A percentile compares a stretch with the other conserved stretches of the same genome.
Evolutionary conservation across 345 rosid species (phyloP).

Genomic region (Lenwebbia sp.): DNA sequence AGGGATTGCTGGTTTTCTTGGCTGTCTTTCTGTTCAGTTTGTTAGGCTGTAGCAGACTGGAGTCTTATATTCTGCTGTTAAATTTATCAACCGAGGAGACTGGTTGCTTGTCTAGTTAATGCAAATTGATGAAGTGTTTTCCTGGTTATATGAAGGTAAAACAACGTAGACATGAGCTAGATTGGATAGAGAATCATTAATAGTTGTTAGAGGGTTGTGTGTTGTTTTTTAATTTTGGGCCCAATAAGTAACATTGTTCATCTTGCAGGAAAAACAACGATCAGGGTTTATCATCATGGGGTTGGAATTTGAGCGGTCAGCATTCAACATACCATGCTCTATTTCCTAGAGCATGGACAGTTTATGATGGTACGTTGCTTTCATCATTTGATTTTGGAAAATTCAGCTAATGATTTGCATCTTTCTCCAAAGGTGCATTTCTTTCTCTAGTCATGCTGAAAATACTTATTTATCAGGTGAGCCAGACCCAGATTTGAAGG

Average conservation of each 20-base stretch:
- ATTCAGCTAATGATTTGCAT: neutral
- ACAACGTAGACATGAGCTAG: neutral
- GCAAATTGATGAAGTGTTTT: neutral
- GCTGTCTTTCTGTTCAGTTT: neutral
- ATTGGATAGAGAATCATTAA: neutral
- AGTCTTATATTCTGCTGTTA: neutral
- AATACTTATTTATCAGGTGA: conserved; percentile 44
- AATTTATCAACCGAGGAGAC: neutral
- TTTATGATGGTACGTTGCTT: conserved; percentile 69
- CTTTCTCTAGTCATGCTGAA: neutral
- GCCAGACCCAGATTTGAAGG: conserved; percentile 95
- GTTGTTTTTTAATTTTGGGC: neutral
- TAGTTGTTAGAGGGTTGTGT: neutral
- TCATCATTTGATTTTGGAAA: neutral
- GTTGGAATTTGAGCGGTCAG: conserved; percentile 93
- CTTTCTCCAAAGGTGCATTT: neutral
- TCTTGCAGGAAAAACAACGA: conserved; percentile 55
- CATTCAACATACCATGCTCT: conserved; percentile 96
- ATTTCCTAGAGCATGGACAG: conserved; percentile 98
- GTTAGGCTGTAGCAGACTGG: neutral
- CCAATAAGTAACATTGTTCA: neutral
- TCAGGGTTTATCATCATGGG: conserved; percentile 92
- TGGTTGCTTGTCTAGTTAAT: neutral
- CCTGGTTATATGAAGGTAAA: neutral
- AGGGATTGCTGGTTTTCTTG: neutral